A percentile compares a stretch with the other conserved stretches of the same genome.
Conservation (phyloP, 805 yeast genomes). For the Tetrapisispora pingtungensis region DNA sequence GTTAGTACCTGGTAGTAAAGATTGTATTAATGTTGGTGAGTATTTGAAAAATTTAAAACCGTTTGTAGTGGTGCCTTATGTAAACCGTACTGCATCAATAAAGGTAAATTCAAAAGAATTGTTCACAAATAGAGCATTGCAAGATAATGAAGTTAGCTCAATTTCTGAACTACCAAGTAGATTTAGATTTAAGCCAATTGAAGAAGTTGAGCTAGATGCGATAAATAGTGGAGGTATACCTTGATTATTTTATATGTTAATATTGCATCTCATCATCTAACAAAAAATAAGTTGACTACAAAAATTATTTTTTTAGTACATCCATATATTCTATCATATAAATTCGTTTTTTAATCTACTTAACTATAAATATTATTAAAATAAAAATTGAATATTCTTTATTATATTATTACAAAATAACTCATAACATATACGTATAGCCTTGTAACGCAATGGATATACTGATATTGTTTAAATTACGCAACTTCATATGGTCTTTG, state of each 20-base stretch:
- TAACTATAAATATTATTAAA: not conserved
- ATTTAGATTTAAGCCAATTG: slow-evolving; percentile 57
- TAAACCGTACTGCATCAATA: slow-evolving; percentile 29
- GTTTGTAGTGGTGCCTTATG: slow-evolving; percentile 32
- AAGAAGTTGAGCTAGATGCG: slow-evolving; percentile 62
- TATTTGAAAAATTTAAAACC: slow-evolving; percentile 30
- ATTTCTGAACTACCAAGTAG: slow-evolving; percentile 61
- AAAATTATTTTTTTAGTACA: too few species aligned
- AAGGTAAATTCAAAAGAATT: slow-evolving; percentile 9
- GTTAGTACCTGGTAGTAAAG: slow-evolving; percentile 22
- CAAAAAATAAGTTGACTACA: too few species aligned
- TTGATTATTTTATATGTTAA: not conserved
- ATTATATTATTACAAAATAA: not conserved
- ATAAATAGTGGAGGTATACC: slow-evolving; percentile 70
- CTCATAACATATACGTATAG: slow-evolving; percentile 7
- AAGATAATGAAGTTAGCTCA: slow-evolving; percentile 35
- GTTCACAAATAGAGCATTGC: slow-evolving; percentile 31
- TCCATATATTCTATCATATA: not conserved
- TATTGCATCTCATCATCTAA: too few species aligned
- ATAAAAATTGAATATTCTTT: not conserved
- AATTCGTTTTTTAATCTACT: too few species aligned
- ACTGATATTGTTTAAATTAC: slow-evolving; percentile 30
- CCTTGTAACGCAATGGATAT: slow-evolving; percentile 25
- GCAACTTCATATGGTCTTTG: slow-evolving; percentile 28
- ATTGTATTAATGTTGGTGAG: slow-evolving; percentile 16